Evolutionary conservation across 176 grass and related monocot genomes (phyloP), one percentile per base, ranked within the genome.

Genomic region (Triticum urartu): DNA sequence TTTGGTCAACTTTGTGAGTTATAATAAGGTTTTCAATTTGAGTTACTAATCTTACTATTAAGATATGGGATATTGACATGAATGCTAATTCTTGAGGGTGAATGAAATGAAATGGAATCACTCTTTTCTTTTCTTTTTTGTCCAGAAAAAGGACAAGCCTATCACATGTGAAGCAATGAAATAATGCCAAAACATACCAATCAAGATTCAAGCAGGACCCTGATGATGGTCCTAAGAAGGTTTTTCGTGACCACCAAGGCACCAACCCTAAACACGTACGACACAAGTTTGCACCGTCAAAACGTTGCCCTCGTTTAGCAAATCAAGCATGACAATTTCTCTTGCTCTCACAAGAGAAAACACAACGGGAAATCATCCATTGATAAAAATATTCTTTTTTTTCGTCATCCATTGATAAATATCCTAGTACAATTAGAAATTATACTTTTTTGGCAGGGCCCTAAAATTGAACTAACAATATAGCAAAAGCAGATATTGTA

Each of bases 121-220:
- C 42, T 47, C 13, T 47, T 47, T 40, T 48, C 12, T 48, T 50
- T 15, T 50, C 0, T 17, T 50, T 54, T 15, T 78, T 54, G 42
- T 25, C 58, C 12, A 34, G 45, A 54, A 75, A 58, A 78, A 14
- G 34, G 77, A 9, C 43, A 32, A 22, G 59, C 21, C 54, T 30
- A 35, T 85, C 87, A 80, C 87, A 54, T 80, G 87, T 10, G 54
- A 33, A 81, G 48, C 45, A n/a, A 59, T 28, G 60, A 42, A 85
- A 45, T 58, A 58, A 60, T 74, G 87, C 42, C 77, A 85, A 89
- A 80, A 67, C 18, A 60, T 80, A 71, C 60, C 68, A 25, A 68
- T 80, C 77, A 85, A 81, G 76, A 25, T 60, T 85, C 77, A 81
- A 81, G 76, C 59, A 67, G 75, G 82, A 4, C 75, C 42, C 17